Evolutionary conservation across 192 early-diverging fungal genomes (phyloP), one percentile per base, ranked within the genome.

Genomic region (Coemansia sp.): DNA sequence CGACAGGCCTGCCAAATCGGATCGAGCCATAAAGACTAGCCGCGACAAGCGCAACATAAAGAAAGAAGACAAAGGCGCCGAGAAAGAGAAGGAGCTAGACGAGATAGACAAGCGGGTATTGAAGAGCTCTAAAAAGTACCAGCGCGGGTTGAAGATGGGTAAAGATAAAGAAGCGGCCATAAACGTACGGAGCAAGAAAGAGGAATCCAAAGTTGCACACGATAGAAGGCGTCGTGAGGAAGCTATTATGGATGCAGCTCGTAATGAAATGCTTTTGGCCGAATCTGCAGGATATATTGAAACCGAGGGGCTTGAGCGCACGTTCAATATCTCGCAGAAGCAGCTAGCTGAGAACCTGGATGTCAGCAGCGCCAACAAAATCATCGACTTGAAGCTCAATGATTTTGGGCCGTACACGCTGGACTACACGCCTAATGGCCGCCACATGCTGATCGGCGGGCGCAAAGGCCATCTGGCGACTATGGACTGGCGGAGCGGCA

Each of bases 361-460:
- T 67, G 60, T 91, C 26, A 85, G 85, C 61, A 93, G 91, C 4
- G 59, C 84, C 0, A 77, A 75, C 60, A 95, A 94, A 84, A 90
- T 90, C 63, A 95, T 94, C 64, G 81, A 92, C 72, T 82, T 96
- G 45, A 79, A 90, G 31, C 81, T 96, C 34, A 55, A 64, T 7
- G 89, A 92, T 5, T 92, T 94, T 75, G 95, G 95, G 13, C 93
- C 95, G 12, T 98, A 97, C 70, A 40, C 85, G n/a, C 21, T 96
- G 39, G 87, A 95, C 67, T 97, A 97, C 81, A 94, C 96, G 31
- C 86, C 88, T 12, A 95, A 95, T 72, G 95, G 95, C 53, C 73
- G 83, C 29, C 65, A 87, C 63, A 55, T 94, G 71, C 69, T 94
- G 34, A 74, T 94, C 25, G 93, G 89, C 57, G 93, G 92, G 7